Percentiles rank a stretch among this genome's conserved stretches.
These are phyloP conservation scores for Aspergillus jensenii DNA, from an alignment of 2,329 filamentous ascomycete genomes.

Conservation along the genomic window DNA sequence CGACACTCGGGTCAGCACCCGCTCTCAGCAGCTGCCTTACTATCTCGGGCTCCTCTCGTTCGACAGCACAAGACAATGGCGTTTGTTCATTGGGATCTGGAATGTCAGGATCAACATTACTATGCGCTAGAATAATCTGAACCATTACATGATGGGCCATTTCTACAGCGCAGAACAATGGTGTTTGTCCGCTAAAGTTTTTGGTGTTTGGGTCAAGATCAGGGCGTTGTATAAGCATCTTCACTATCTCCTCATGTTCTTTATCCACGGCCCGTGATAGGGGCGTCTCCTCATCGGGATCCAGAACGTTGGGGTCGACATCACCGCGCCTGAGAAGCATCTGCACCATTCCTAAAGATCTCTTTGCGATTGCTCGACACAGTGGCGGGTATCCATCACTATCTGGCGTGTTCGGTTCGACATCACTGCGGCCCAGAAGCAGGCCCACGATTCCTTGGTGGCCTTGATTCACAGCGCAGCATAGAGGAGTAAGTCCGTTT, in stretches of 20 bases:
- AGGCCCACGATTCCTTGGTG: constrained; percentile 16
- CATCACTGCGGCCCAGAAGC: constrained; percentile 14
- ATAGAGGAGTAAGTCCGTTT: constrained; percentile 20
- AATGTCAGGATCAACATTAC: constrained; percentile 14
- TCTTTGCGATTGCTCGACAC: constrained; percentile 13
- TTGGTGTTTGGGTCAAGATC: constrained; percentile 15
- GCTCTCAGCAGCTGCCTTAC: constrained; percentile 17
- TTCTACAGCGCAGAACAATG: constrained; percentile 18
- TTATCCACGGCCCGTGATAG: constrained; percentile 17
- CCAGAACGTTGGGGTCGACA: constrained; percentile 15
- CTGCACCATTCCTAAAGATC: constrained; percentile 7
- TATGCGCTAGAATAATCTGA: constrained; percentile 15
- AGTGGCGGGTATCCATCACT: constrained; percentile 17
- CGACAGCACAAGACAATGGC: constrained; percentile 18
- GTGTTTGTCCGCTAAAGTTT: constrained; percentile 16
- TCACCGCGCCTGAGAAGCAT: constrained; percentile 13
- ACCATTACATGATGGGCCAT: constrained; percentile 14
- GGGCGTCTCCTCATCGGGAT: constrained; percentile 16
- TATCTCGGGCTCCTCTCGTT: constrained; percentile 13
- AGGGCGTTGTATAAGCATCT: constrained; percentile 13
- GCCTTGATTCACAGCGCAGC: constrained; percentile 18
- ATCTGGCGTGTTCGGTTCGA: constrained; percentile 19
- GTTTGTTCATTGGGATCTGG: constrained; percentile 17
- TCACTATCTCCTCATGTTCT: constrained; percentile 12
- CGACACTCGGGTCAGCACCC: constrained; percentile 14